These are phyloP conservation scores for Miscanthus lutarioriparius DNA, from an alignment of 176 grass and related monocot species.

Conservation along the genomic window DNA sequence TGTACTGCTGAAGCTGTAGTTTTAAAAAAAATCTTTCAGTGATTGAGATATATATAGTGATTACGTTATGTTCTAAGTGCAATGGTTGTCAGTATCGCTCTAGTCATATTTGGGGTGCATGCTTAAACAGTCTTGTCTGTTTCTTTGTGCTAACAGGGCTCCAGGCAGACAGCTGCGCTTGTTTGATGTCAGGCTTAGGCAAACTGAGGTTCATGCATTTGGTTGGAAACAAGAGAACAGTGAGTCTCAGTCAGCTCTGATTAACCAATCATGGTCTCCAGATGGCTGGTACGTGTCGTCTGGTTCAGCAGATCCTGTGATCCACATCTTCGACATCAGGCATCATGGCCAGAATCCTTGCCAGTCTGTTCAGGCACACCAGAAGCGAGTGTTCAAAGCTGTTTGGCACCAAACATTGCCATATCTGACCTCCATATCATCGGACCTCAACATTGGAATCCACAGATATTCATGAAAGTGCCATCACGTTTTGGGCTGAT, in stretches of 20 bases:
- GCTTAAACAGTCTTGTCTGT: neutral
- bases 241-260: slow-evolving; percentile 92
- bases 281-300: slow-evolving; percentile 79
- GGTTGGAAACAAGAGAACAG: slow-evolving; percentile 95
- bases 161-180: slow-evolving; percentile 75
- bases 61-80: neutral
- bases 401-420: slow-evolving; percentile 79
- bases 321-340: slow-evolving; percentile 96
- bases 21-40: neutral
- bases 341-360: slow-evolving; percentile 59
- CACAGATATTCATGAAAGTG: slow-evolving; percentile 62
- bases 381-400: slow-evolving; percentile 97
- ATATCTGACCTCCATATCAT: slow-evolving; percentile 87
- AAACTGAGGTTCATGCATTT: slow-evolving; percentile 77
- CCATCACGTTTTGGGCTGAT: neutral
- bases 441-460: slow-evolving; percentile 86
- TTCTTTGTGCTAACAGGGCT: slow-evolving; percentile 47
- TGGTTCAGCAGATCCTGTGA: slow-evolving; percentile 79
- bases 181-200: slow-evolving; percentile 78
- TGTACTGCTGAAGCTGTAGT: neutral
- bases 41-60: neutral
- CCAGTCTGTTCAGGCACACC: slow-evolving; percentile 80
- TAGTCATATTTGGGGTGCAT: slow-evolving; percentile 1
- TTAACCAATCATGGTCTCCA: slow-evolving; percentile 97
- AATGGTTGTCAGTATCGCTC: neutral